Evolutionary conservation across 164 flowering plant species (phyloP).

Genomic region (Magnolia changhungtana): DNA sequence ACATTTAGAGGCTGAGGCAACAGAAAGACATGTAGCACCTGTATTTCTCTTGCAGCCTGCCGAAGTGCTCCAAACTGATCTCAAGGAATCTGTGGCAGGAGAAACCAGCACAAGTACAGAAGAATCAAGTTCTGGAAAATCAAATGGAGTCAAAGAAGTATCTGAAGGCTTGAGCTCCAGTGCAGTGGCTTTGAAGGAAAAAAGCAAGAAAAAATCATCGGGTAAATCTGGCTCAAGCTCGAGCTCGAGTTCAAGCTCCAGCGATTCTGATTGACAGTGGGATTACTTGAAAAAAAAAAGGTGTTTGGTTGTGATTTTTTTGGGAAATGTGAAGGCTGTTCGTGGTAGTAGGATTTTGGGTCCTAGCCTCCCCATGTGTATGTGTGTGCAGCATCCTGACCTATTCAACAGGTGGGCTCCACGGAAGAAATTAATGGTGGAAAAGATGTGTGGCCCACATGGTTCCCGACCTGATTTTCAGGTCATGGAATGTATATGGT

Average conservation of each 20-base stretch:
- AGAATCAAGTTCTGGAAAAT: conserved; percentile 6
- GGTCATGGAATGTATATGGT: too few species aligned
- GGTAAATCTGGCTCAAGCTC: conserved; percentile 28
- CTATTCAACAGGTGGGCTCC: background rate
- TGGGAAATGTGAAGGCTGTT: background rate
- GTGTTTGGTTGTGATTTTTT: background rate
- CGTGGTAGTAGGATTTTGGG: background rate
- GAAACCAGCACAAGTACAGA: conserved; percentile 16
- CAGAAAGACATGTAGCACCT: conserved; percentile 7
- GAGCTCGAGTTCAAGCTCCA: conserved; percentile 31
- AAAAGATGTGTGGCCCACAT: too few species aligned
- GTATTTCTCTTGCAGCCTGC: conserved; percentile 7
- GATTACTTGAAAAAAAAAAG: background rate
- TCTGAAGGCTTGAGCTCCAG: conserved; percentile 13
- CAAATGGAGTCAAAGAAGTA: conserved; percentile 5
- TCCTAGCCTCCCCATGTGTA: background rate
- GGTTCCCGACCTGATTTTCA: too few species aligned
- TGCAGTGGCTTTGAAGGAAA: background rate
- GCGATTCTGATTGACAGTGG: conserved; percentile 13
- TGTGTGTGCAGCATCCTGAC: too few species aligned
- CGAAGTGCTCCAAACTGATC: conserved; percentile 12
- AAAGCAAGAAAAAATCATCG: conserved; percentile 22
- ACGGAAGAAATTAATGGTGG: too few species aligned
- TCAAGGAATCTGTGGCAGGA: conserved; percentile 8
- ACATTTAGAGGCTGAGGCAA: conserved; percentile 1